Conservation (phyloP, 345 rosid genomes). For the Gossypium sturtianum region DNA sequence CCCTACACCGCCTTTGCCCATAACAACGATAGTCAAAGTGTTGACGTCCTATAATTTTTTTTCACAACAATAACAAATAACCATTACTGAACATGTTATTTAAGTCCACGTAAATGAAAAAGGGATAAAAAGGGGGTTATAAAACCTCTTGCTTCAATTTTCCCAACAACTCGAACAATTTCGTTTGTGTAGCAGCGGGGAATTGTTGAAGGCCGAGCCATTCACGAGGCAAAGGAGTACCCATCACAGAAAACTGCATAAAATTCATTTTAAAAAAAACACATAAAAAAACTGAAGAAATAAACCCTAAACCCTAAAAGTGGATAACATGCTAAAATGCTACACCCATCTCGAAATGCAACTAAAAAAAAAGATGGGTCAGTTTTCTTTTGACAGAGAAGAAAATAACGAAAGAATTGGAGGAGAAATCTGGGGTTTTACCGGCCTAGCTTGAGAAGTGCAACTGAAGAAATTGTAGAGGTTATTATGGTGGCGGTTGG, state of each 20-base stretch:
- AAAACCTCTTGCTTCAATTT: conserved; percentile 70
- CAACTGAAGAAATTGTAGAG: background rate
- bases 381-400: background rate
- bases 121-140: background rate
- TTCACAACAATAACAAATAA: background rate
- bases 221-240: conserved; percentile 48
- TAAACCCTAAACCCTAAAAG: conserved; percentile 17
- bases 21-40: conserved; percentile 65
- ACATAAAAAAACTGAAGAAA: background rate
- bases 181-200: conserved; percentile 61
- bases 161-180: conserved; percentile 52
- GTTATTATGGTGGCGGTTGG: background rate
- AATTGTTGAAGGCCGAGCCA: conserved; percentile 76
- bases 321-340: background rate
- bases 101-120: background rate
- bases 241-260: conserved; percentile 30
- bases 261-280: background rate
- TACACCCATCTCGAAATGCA: background rate
- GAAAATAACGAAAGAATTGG: background rate
- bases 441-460: background rate
- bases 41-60: conserved; percentile 43
- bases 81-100: background rate
- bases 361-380: background rate
- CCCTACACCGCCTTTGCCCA: conserved; percentile 88
- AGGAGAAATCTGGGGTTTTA: background rate